These are phyloP conservation scores for Orbilia ellipsospora DNA, from an alignment of 2,329 filamentous ascomycete species.

Conservation along the genomic window DNA sequence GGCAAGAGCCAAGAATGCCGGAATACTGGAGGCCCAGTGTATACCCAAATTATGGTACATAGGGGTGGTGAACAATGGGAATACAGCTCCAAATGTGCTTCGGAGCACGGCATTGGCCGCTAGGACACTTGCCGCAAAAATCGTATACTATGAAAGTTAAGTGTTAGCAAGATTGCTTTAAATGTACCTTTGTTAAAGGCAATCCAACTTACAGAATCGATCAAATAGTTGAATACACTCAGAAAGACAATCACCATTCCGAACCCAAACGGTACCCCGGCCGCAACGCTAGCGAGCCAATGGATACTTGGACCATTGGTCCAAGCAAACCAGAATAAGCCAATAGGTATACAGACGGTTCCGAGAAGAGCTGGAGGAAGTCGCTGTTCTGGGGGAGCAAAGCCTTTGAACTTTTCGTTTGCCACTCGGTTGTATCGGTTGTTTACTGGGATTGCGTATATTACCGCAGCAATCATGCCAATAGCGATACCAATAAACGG, in stretches of 20 bases:
- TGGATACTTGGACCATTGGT: conserved; percentile 70
- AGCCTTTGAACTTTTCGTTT: conserved; percentile 65
- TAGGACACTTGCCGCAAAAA: conserved; percentile 78
- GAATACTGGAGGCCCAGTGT: conserved; percentile 75
- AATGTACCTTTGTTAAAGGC: background rate
- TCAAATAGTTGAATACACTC: conserved; percentile 74
- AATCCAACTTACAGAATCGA: conserved; percentile 66
- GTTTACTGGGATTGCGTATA: conserved; percentile 70
- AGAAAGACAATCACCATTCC: conserved; percentile 75
- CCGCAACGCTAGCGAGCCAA: conserved; percentile 68
- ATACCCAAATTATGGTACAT: conserved; percentile 70
- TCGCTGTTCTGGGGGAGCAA: conserved; percentile 74
- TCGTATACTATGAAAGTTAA: conserved; percentile 54
- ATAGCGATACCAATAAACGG: conserved; percentile 76
- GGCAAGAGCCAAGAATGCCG: conserved; percentile 77
- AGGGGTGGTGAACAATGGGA: conserved; percentile 31
- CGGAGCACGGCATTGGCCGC: conserved; percentile 73
- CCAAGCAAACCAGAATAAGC: conserved; percentile 77
- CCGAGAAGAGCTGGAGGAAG: conserved; percentile 73
- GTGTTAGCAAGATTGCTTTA: conserved; percentile 3
- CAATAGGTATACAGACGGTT: conserved; percentile 71
- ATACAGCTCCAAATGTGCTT: conserved; percentile 41
- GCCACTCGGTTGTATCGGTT: conserved; percentile 66
- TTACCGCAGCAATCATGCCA: conserved; percentile 72
- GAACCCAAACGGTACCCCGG: conserved; percentile 68